Evolutionary conservation across 1,284 basidiomycete species (phyloP), one percentile per base, ranked within the genome.

Genomic region (Mycosarcoma mackinlayi): DNA sequence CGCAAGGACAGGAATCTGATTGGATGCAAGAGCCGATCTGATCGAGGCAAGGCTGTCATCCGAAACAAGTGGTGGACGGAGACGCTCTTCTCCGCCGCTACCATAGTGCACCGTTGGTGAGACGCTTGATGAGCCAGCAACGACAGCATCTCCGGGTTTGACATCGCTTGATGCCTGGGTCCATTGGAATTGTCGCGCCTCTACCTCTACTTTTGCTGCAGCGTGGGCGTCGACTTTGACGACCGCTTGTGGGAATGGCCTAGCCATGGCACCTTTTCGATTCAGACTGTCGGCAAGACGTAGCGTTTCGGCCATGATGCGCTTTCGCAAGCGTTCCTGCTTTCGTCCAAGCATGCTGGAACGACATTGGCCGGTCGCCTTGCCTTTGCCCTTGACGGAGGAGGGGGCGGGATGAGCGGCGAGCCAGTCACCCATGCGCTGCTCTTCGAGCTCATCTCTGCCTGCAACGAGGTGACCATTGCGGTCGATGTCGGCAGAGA

Each of bases 1-100:
- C n/a, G 94, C 87, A 44, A 98, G 88, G 23, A 99, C 93, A 4
- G 96, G 96, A 57, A 98, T 98, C 85, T 98, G 94, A 23, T 94
- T 92, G 16, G 92, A 89, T 53, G 89, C 88, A 55, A 99, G 88
- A 3, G 96, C 92, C 40, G 91, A 91, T 25, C 92, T 90, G 57
- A 98, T 90, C 38, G 90, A 88, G 44, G 89, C 86, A 54, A 97
- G 87, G 63, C 93, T 92, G 52, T 88, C 87, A 4, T 91, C 89
- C 53, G 87, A 84, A 2, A 90, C 88, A n/a, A 79, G 63, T 18
- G 77, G 76, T 23, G 75, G 70, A 40, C 76, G 70, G 10, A 70
- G 60, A 27, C 51, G 57, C 33, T 69, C 31, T 23, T 71, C 68
- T 27, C 51, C 60, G 3, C 52, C 54, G 13, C 55, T 55, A 3